Base-by-base conservation (phyloP, 1,284 basidiomycete species). In the Sphagnurus paluster region DNA sequence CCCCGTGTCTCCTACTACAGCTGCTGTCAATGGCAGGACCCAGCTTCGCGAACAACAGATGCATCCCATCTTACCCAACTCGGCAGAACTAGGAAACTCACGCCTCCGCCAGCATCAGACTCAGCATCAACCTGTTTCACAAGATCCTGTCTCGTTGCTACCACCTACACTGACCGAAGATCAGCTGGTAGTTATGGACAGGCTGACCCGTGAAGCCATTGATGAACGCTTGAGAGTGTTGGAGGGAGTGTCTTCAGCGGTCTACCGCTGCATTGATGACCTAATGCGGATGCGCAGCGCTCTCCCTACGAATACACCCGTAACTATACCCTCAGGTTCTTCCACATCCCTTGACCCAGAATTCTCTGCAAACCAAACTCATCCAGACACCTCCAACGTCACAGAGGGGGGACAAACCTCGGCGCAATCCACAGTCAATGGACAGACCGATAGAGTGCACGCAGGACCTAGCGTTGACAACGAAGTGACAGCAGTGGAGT, bases 201-300 rank as follows among this genome's bases (percentile, higher is more conserved):
- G 60, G 26, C 60, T 86, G 23, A 88, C 87, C 16, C 72, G 89
- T 38, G 85, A 88, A 56, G 86, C 86, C 3, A 87, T 95, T 38
- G 88, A 93, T 53, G 89, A 93, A 63, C 77, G 91, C 46, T 67
- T 95, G 49, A 72, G 81, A 33, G 76, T 90, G 20, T 67, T 95
- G 21, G 85, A 90, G 65, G 76, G 80, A 24, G 84, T 93, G 23
- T 88, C 89, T 38, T 72, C 71, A 24, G 76, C 80, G 9, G 72
- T 92, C 10, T 80, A 79, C 61, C 71, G 76, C 14, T 85, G 89
- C 53, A 76, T 90, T 40, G 86, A 89, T 57, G 90, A 94, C 55
- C 70, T 95, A 48, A 77, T 85, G 61, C 70, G 80, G 51, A 70
- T 91, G 61, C 74, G 86, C 55, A 92, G 89, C 54, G 71, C 79